Evolutionary conservation across 2,329 filamentous ascomycete species (phyloP), one percentile per base, ranked within the genome.

Genomic region (Amauroascus verrucosus): DNA sequence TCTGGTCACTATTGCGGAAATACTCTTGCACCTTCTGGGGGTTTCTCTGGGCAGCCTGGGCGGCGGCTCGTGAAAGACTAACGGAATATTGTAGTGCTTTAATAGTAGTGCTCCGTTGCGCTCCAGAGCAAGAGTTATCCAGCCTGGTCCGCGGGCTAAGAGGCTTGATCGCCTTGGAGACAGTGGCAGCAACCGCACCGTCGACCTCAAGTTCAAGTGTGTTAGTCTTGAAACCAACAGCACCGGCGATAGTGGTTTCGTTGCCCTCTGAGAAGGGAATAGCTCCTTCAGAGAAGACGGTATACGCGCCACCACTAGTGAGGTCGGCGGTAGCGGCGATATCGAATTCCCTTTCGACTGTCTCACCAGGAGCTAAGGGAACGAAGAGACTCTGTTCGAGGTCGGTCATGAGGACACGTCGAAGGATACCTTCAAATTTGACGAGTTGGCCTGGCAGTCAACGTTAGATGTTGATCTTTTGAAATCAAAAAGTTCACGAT

Each of bases 141-240:
- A 51, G 38, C 56, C 61, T 56, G 9, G 62, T 61, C 8, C 54
- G 49, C 28, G 18, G 40, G 22, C 40, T 32, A n/a, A 53, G 2
- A 6, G 52, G 56, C 38, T 63, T 65, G 49, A 78, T 76, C 11
- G 75, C 67, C 13, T 73, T 71, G 58, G 74, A 70, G 46, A 75
- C 72, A 33, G 73, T 70, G 44, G 73, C 72, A 8, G 83, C 82
- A 47, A 75, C 64, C 9, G 67, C 68, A 16, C 77, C 81, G 57
- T 85, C 76, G 40, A 86, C 72, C 5, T 73, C 67, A 56, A 83
- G 71, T 49, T 72, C 73, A 46, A 85, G 66, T 14, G 73, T 71
- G 68, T 85, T 85, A 62, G 78, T 81, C 50, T 73, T 68, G 68
- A 77, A 85, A 9, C 75, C 65, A 1, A 84, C 64, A 43, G 74